phyloP scores from a whole-genome alignment of 169 alveolate species.

The Plasmodium sp. region DNA sequence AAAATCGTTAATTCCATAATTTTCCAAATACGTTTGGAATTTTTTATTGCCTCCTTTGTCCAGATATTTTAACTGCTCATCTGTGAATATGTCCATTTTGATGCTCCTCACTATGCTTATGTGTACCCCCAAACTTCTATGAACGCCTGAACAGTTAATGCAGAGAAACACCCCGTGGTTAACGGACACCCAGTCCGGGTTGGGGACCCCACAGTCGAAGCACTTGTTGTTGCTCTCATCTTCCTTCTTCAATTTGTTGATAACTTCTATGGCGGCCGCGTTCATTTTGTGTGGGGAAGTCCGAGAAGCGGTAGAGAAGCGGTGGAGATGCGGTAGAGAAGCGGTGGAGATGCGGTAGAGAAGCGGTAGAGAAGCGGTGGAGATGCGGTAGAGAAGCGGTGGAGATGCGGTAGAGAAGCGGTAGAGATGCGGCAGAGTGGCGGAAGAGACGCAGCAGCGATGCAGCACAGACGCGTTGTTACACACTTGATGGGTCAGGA shows the following conservation, averaged over 20 bases:
- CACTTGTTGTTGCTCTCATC: constrained; percentile 78
- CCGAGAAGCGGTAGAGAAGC: not conserved
- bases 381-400: not conserved
- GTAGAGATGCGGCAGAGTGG: no score
- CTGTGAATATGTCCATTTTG: constrained; percentile 96
- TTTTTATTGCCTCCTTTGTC: constrained; percentile 86
- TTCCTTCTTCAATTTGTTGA: constrained; percentile 57
- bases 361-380: not conserved
- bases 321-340: not conserved
- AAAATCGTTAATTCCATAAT: constrained; percentile 78
- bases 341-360: no score
- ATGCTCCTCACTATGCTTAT: constrained; percentile 94
- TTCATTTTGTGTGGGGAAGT: constrained; percentile 22
- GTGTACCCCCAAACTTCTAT: constrained; percentile 93
- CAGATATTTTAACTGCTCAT: constrained; percentile 89
- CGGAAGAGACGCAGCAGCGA: not conserved
- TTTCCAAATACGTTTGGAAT: constrained; percentile 79
- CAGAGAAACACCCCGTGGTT: constrained; percentile 95
- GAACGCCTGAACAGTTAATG: constrained; percentile 94
- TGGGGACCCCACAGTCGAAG: constrained; percentile 87
- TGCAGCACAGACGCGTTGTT: not conserved
- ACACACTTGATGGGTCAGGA: not conserved
- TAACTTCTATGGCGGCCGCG: constrained; percentile 61
- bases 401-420: not conserved
- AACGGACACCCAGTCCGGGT: constrained; percentile 97